Conservation (phyloP, 2,329 filamentous ascomycete species). For the Ophiostoma montium region DNA sequence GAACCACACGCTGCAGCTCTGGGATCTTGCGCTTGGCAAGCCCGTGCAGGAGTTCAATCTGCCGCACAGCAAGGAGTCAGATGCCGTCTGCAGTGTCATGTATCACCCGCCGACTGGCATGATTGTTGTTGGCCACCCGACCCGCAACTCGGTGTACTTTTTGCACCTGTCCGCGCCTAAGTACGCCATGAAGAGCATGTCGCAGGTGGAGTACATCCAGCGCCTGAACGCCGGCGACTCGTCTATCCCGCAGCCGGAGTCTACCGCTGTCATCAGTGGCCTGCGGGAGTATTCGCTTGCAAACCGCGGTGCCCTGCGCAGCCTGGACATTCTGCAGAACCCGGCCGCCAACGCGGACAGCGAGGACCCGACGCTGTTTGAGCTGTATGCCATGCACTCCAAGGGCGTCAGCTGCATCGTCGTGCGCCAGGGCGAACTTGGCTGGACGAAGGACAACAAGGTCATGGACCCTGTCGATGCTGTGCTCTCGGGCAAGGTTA, state of each 20-base stretch:
- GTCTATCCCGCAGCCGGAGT: conserved; percentile 70
- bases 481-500: conserved; percentile 57
- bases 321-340: conserved; percentile 71
- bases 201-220: conserved; percentile 78
- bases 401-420: conserved; percentile 86
- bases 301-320: conserved; percentile 74
- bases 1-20: conserved; percentile 95
- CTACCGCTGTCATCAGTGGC: conserved; percentile 93
- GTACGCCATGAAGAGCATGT: conserved; percentile 70
- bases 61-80: conserved; percentile 88
- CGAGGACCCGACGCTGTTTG: conserved; percentile 68
- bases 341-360: conserved; percentile 48
- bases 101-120: conserved; percentile 90
- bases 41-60: conserved; percentile 95
- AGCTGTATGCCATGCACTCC: conserved; percentile 95
- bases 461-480: conserved; percentile 68
- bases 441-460: conserved; percentile 85
- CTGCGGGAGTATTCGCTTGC: conserved; percentile 89
- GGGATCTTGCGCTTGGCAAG: conserved; percentile 91
- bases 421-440: conserved; percentile 77
- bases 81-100: conserved; percentile 93
- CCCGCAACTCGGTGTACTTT: conserved; percentile 94
- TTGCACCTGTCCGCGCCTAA: conserved; percentile 87
- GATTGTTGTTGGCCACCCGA: conserved; percentile 89
- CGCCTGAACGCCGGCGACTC: conserved; percentile 59